Base-by-base conservation (phyloP, 225 moss, liverwort and hornwort genomes). In the Bryoerythrophyllum caledonicum region DNA sequence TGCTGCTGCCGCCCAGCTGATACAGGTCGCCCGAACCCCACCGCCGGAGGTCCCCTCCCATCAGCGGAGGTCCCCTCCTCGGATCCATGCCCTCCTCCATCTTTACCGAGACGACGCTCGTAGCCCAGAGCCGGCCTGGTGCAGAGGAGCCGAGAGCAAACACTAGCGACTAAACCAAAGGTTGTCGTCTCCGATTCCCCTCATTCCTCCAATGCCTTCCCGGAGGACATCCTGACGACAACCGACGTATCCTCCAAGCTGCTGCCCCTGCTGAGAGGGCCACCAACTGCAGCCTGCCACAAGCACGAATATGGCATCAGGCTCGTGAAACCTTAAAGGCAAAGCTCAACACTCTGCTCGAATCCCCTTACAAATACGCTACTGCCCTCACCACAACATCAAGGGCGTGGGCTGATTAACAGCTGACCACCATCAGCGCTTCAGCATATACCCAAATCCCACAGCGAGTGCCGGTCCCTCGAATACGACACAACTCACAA, bases 81-180 rank as follows among this genome's bases (percentile, higher is more conserved):
- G 81, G 79, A 83, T 91, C 89, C 82, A 86, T 82, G 76, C 82
- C 84, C 66, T 91, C 90, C 73, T 90, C 84, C 92, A 93, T 91
- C 62, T 32, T 40, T 15, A 26, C 8, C 41, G 43, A 23, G 35
- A 59, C 20, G 28, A 64, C 57, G 63, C 38, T 60, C 65, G 14
- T 63, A 30, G 34, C 63, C 11, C 7, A 23, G 14, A 14, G 40
- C 30, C 10, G 9, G 72, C 58, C 21, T 14, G 74, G 25, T 40
- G 68, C 61, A 60, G 71, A 67, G 56, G 71, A 68, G 10, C 20
- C 25, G 28, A 64, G 54, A n/a, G 52, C n/a, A 46, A 43, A 63
- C 28, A 58, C 27, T 59, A 68, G 69, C 44, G 41, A 62, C 72
- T 51, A 82, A 23, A 17, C n/a, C 35, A 46, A 71, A 48, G 67